Percentiles rank a stretch among this genome's conserved stretches.
Evolutionary conservation across 805 yeast genomes (phyloP).

Genomic region (Metschnikowia arizonensis): DNA sequence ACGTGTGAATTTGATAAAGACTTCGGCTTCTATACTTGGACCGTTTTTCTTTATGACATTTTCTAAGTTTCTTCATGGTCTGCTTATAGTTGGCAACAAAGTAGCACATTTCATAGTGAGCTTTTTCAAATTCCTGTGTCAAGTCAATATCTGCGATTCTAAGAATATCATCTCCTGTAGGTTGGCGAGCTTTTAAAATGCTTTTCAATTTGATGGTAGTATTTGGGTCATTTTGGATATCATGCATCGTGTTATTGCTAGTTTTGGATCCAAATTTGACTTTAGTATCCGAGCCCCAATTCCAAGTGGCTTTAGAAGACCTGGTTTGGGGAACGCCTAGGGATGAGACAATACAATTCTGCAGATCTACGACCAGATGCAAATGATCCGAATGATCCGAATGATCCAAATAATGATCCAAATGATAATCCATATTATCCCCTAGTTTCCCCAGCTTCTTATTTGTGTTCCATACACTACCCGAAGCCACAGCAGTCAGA

Average conservation of each 20-base stretch:
- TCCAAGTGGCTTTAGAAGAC: too few species aligned
- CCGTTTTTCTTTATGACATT: background rate
- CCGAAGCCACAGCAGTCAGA: background rate
- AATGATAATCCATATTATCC: too few species aligned
- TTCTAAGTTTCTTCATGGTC: background rate
- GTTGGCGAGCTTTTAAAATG: background rate
- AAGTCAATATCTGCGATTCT: background rate
- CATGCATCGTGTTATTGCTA: too few species aligned
- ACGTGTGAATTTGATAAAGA: background rate
- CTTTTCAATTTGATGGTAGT: background rate
- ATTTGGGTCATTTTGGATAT: too few species aligned
- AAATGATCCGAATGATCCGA: too few species aligned
- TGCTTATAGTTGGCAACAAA: background rate
- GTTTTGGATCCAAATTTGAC: too few species aligned
- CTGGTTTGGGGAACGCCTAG: too few species aligned
- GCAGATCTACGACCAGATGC: too few species aligned
- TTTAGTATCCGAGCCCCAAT: too few species aligned
- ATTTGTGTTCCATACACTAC: background rate
- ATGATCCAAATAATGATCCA: too few species aligned
- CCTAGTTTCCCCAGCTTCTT: background rate
- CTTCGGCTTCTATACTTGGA: background rate
- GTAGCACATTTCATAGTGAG: background rate
- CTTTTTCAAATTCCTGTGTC: background rate
- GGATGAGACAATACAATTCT: too few species aligned
- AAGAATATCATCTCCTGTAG: background rate